Conservation (phyloP, 1,284 basidiomycete species). For the Ceratobasidium sp. region DNA sequence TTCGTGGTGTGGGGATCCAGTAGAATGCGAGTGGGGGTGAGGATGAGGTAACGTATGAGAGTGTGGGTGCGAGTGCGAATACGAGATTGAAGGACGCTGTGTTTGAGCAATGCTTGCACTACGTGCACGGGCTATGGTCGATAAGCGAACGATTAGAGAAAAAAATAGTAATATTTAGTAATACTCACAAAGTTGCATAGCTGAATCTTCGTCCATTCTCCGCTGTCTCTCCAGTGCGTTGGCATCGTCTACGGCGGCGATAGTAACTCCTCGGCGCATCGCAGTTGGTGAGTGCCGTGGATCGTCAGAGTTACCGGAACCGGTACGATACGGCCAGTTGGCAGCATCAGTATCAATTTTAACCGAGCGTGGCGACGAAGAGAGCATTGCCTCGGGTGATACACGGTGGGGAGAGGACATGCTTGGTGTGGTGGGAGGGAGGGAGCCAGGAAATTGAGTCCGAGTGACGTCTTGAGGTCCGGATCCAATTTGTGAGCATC, state of each 20-base stretch:
- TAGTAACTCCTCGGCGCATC: background rate
- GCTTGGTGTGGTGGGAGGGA: slow-evolving; percentile 18
- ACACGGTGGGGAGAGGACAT: slow-evolving; percentile 43
- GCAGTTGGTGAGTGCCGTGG: background rate
- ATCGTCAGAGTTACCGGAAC: background rate
- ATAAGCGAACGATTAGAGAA: too few species aligned
- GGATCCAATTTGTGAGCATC: slow-evolving; percentile 6
- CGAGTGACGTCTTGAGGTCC: background rate
- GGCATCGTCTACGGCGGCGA: too few species aligned
- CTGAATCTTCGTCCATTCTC: background rate
- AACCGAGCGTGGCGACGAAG: slow-evolving; percentile 37
- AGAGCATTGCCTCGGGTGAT: slow-evolving; percentile 18
- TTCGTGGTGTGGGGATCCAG: too few species aligned
- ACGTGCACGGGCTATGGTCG: too few species aligned
- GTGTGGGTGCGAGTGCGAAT: background rate
- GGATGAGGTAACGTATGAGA: background rate
- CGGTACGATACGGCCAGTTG: background rate
- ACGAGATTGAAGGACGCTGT: too few species aligned
- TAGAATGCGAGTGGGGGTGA: background rate
- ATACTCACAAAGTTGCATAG: background rate
- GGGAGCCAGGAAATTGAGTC: background rate
- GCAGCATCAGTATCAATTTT: slow-evolving; percentile 37
- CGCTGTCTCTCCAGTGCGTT: too few species aligned
- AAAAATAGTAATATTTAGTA: too few species aligned
- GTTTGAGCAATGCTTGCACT: too few species aligned